phyloP scores from a whole-genome alignment of 1,139 yeast species.

The Hyphopichia khmerensis region DNA sequence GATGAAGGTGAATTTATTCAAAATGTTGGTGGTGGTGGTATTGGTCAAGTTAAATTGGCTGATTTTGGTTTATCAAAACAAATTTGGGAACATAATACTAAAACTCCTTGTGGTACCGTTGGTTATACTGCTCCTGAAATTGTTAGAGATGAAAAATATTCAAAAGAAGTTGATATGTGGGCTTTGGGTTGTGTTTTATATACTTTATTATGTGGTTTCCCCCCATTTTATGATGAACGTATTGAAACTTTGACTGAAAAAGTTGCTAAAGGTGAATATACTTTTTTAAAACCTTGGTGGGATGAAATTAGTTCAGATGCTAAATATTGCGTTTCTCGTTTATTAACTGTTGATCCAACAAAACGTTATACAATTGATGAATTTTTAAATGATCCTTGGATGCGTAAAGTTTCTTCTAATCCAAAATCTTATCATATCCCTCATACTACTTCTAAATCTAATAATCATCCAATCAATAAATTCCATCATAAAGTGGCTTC shows the following conservation, averaged over 20 bases:
- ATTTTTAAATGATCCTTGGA: slow-evolving; percentile 85
- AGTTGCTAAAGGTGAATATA: slow-evolving; percentile 58
- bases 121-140: slow-evolving; percentile 67
- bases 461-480: slow-evolving; percentile 25
- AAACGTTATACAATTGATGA: slow-evolving; percentile 77
- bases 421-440: not conserved
- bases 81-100: slow-evolving; percentile 57
- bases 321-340: slow-evolving; percentile 64
- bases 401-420: slow-evolving; percentile 16
- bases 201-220: slow-evolving; percentile 61
- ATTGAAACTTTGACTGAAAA: slow-evolving; percentile 56
- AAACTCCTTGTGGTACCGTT: slow-evolving; percentile 64
- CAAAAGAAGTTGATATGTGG: slow-evolving; percentile 66
- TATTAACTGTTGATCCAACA: slow-evolving; percentile 80
- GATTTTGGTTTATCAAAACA: slow-evolving; percentile 93
- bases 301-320: slow-evolving; percentile 57
- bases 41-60: slow-evolving; percentile 82
- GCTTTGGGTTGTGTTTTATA: slow-evolving; percentile 63
- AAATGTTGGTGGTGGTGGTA: slow-evolving; percentile 86
- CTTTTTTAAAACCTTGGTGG: slow-evolving; percentile 63
- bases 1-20: slow-evolving; percentile 53
- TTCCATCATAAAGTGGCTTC: slow-evolving; percentile 25
- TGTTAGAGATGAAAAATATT: slow-evolving; percentile 55
- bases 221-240: slow-evolving; percentile 61
- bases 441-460: not conserved